Percentiles rank a stretch among this genome's conserved stretches.
Evolutionary conservation across 1,139 yeast genomes (phyloP).

Genomic region (Saccharomyces hybrid): DNA sequence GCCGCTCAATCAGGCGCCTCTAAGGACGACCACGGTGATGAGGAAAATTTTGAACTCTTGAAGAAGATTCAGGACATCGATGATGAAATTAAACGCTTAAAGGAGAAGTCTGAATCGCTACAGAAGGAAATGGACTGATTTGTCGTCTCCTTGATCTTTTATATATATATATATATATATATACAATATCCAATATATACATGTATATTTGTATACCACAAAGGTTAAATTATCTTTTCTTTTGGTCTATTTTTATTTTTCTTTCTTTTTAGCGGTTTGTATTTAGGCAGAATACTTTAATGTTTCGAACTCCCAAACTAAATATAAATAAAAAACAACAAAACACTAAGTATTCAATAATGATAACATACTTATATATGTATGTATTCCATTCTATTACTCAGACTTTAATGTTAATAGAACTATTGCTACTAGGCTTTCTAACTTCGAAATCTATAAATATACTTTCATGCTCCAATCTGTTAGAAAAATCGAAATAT

Average conservation of each 20-base stretch:
- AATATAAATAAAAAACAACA: background rate
- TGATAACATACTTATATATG: background rate
- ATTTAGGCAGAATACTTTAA: too few species aligned
- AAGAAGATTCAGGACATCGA: conserved; percentile 52
- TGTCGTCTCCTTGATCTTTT: background rate
- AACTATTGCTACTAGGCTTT: background rate
- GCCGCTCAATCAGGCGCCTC: conserved; percentile 22
- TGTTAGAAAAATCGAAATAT: conserved; percentile 18
- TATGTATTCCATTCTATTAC: background rate
- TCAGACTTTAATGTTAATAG: background rate
- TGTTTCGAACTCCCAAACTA: too few species aligned
- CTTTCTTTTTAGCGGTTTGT: too few species aligned
- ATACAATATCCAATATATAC: conserved; percentile 1
- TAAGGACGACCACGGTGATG: conserved; percentile 30
- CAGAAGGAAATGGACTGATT: conserved; percentile 40
- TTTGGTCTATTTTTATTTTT: background rate
- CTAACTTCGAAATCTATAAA: conserved; percentile 25
- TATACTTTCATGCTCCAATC: conserved; percentile 15
- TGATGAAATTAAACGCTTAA: conserved; percentile 54
- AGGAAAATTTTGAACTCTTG: conserved; percentile 43
- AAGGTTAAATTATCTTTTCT: background rate
- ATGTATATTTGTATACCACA: background rate
- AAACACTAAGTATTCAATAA: background rate
- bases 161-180: background rate
- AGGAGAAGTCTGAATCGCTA: conserved; percentile 64